Evolutionary conservation across 1,284 basidiomycete genomes (phyloP), one percentile per base, ranked within the genome.

Genomic region (Vanrija pseudolonga): DNA sequence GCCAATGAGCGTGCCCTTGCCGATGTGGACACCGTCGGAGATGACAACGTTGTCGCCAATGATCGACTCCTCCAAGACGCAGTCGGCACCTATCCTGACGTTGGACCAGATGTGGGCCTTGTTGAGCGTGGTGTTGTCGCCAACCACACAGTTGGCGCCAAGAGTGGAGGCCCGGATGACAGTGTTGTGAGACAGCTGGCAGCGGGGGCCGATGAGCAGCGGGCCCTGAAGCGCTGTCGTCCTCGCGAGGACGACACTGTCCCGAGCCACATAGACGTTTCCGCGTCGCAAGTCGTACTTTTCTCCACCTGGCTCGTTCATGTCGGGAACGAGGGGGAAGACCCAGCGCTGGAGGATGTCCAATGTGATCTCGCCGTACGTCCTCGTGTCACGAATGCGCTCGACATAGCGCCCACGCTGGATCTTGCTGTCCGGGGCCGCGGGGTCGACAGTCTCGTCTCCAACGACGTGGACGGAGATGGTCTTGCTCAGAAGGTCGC

Each of bases 401-500:
- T 91, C 90, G 19, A 90, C 88, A 71, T 95, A 95, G 14, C 88
- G 88, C 42, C 89, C 87, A 61, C 60, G 64, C 45, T 51, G 55
- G 26, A 28, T 53, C 24, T 47, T 47, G 15, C 58, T n/a, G 11
- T 20, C 44, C 6, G 9, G 9, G 12, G 32, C 32, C 20, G 28
- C 28, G 8, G 50, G 45, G 19, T 42, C 54, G 9, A 32, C 32
- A 20, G 24, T n/a, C 49, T 61, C 55, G 15, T 50, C 55, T n/a
- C 85, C 84, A 12, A 87, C 86, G 48, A 95, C 82, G 67, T 94
- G 90, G 62, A 90, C 88, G 69, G 90, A 85, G 56, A 98, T 95
- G 64, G 87, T 94, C 78, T 97, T 95, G 80, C 92, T 93, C 43
- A 98, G 82, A 44, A 98, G 76, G 74, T 99, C 96, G 14, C 90